Conservation (phyloP, 78 protist species). For the Protostelium mycophagum region DNA sequence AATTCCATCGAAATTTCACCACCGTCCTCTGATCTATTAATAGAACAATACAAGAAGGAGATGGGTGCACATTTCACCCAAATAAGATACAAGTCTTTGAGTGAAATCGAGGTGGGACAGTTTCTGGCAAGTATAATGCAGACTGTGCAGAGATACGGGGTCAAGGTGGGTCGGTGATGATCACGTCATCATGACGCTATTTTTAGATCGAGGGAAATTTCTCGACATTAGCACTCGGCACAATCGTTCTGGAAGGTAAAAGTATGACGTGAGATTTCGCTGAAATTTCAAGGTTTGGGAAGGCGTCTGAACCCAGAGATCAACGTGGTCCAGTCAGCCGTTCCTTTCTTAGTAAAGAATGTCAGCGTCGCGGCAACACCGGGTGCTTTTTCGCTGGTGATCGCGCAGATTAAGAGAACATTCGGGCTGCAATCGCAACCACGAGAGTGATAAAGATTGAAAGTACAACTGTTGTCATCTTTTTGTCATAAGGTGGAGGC, state of each 20-base stretch:
- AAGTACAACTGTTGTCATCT: too few relatives aligned
- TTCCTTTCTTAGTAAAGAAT: slow-evolving; percentile 28
- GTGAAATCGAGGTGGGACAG: slow-evolving; percentile 56
- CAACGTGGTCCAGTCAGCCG: slow-evolving; percentile 36
- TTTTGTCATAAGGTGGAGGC: too few relatives aligned
- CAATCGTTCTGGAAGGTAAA: slow-evolving; percentile 49
- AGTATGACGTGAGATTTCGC: too few relatives aligned
- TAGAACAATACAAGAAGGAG: slow-evolving; percentile 28
- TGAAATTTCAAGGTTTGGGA: too few relatives aligned
- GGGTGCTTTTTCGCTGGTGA: background rate
- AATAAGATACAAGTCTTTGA: slow-evolving; percentile 21
- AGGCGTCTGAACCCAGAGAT: slow-evolving; percentile 56
- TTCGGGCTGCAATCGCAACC: background rate
- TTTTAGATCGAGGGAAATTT: slow-evolving; percentile 43
- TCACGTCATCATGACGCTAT: background rate
- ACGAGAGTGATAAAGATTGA: too few relatives aligned
- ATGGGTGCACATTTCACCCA: slow-evolving; percentile 32
- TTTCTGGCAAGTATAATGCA: slow-evolving; percentile 23
- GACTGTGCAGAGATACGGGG: slow-evolving; percentile 40
- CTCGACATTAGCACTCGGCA: slow-evolving; percentile 51
- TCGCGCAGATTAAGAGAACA: background rate
- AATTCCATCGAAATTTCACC: background rate
- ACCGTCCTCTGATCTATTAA: background rate
- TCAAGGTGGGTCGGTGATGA: background rate
- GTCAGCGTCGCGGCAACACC: background rate